Evolutionary conservation across 176 grass and related monocot genomes (phyloP).

Genomic region (Hsuehochloa calcarea): DNA sequence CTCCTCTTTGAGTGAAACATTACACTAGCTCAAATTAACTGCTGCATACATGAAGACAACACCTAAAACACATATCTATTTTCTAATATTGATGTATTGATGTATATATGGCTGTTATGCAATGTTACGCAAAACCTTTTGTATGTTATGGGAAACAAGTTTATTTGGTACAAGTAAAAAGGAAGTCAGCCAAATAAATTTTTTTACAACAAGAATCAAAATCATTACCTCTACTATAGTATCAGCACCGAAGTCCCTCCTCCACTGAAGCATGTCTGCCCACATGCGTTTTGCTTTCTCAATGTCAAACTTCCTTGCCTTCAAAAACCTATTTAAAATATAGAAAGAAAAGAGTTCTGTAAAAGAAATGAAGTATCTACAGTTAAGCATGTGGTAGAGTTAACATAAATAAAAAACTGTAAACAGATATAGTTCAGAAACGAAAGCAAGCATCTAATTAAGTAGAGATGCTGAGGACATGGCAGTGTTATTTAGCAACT

Average conservation of each 20-base stretch:
- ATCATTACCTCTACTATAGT: background rate
- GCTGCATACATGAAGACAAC: background rate
- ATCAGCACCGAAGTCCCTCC: slow-evolving; percentile 1
- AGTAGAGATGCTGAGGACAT: background rate
- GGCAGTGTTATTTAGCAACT: background rate
- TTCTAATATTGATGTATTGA: background rate
- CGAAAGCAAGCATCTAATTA: background rate
- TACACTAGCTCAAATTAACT: background rate
- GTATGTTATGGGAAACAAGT: background rate
- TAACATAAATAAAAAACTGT: background rate
- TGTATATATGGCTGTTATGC: background rate
- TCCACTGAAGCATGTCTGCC: slow-evolving; percentile 27
- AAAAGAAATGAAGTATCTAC: background rate
- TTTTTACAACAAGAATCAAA: background rate
- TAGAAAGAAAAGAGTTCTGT: background rate
- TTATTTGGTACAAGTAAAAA: background rate
- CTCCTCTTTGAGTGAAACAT: background rate
- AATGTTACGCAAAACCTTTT: background rate
- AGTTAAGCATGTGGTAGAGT: background rate
- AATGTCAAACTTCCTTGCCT: slow-evolving; percentile 13
- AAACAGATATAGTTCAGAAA: background rate
- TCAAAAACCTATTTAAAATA: slow-evolving; percentile 18
- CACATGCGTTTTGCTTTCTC: slow-evolving; percentile 22
- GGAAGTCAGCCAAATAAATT: background rate
- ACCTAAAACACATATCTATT: background rate